Percentiles rank a stretch among this genome's conserved stretches.
Conservation (phyloP, 2,329 filamentous ascomycete species). For the Calonectria leucothoes region DNA sequence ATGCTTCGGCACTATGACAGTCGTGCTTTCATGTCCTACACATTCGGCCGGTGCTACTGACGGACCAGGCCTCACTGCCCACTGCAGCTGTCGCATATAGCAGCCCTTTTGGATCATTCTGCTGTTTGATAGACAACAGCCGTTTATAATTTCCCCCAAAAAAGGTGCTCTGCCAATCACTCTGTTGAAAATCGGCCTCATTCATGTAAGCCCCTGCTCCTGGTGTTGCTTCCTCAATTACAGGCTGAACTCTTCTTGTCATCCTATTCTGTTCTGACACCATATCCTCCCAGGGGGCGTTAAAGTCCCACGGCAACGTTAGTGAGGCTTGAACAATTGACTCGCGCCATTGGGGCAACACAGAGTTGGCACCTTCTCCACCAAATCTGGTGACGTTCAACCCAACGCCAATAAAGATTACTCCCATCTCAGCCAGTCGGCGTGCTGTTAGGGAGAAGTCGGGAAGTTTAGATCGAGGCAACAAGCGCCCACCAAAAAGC, state of each 20-base stretch:
- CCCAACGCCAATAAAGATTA: background rate
- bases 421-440: conserved; percentile 5
- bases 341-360: background rate
- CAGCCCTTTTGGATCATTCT: conserved; percentile 59
- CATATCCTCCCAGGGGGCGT: conserved; percentile 44
- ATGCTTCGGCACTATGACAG: too few species aligned
- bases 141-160: conserved; percentile 59
- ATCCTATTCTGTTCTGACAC: conserved; percentile 43
- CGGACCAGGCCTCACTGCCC: conserved; percentile 62
- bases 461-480: conserved; percentile 50
- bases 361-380: background rate
- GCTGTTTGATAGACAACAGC: conserved; percentile 59
- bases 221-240: conserved; percentile 50
- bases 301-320: conserved; percentile 43
- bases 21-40: conserved; percentile 7
- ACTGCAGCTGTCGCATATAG: conserved; percentile 62
- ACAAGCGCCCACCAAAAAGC: conserved; percentile 55
- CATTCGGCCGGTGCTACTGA: conserved; percentile 28
- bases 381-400: background rate
- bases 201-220: conserved; percentile 60
- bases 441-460: conserved; percentile 22
- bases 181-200: conserved; percentile 61
- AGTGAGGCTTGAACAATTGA: conserved; percentile 29
- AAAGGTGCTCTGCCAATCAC: conserved; percentile 56
- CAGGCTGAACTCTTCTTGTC: conserved; percentile 39